phyloP scores from a whole-genome alignment of 495 filamentous ascomycete species.

The Aspergillus heteromorphus region DNA sequence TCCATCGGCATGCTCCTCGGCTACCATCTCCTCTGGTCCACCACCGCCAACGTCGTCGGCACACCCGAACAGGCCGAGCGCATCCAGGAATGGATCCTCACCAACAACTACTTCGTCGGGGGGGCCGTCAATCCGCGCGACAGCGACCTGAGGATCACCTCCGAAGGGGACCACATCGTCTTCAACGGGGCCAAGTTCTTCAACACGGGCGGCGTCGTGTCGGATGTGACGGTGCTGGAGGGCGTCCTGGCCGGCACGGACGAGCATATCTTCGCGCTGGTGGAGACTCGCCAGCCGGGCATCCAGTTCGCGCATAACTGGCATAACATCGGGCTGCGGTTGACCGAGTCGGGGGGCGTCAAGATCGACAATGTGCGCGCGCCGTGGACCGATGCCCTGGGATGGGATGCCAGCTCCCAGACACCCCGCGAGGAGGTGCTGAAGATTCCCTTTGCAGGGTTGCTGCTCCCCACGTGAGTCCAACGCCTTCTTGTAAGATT shows the following conservation, averaged over 20 bases:
- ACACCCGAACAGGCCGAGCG: conserved; percentile 50
- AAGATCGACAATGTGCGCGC: conserved; percentile 50
- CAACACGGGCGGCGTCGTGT: conserved; percentile 57
- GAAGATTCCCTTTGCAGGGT: conserved; percentile 42
- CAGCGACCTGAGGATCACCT: conserved; percentile 49
- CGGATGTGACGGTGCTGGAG: conserved; percentile 58
- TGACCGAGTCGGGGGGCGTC: conserved; percentile 56
- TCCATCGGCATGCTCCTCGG: conserved; percentile 56
- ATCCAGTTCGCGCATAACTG: conserved; percentile 56
- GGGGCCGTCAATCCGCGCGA: conserved; percentile 60
- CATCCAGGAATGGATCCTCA: conserved; percentile 45
- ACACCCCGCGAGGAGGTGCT: conserved; percentile 40
- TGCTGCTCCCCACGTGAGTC: conserved; percentile 53
- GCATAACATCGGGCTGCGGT: conserved; percentile 55
- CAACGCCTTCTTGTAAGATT: too few relatives aligned
- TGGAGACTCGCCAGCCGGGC: conserved; percentile 46
- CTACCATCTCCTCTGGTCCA: conserved; percentile 58
- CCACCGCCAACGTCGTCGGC: conserved; percentile 51
- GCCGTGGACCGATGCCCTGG: conserved; percentile 53
- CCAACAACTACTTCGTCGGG: conserved; percentile 57
- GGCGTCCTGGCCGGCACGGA: conserved; percentile 50
- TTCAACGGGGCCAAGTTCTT: conserved; percentile 58
- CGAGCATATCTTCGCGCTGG: conserved; percentile 54
- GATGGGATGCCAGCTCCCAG: conserved; percentile 46
- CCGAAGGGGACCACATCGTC: conserved; percentile 45